Base-by-base conservation (phyloP, 768 basidiomycete species). In the Mycena rebaudengoi region DNA sequence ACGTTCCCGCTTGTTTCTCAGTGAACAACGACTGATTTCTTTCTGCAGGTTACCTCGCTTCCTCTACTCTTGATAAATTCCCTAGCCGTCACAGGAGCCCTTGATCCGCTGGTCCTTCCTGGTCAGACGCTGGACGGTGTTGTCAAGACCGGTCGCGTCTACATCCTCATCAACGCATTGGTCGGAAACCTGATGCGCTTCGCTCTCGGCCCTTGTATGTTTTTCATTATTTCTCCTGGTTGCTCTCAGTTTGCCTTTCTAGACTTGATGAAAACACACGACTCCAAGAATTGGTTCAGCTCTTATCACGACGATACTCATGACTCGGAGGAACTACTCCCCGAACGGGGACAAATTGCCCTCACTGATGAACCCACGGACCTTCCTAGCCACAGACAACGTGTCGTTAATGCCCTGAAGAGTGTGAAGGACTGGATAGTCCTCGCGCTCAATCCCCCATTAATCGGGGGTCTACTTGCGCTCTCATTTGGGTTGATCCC, bases 111-210 rank as follows among this genome's bases (percentile, higher is more conserved):
- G 14, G 49, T 68, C 16, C 64, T 62, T 1, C 46, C 39, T 7
- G 66, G 48, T 20, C 55, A 49, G 33, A 56, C 62, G 10, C 29
- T 64, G 25, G 58, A 64, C 4, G 41, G 41, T 21, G 37, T 57
- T 20, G 29, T 58, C 7, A 49, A 30, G 32, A 40, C 50, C 5
- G 66, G 66, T 5, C 39, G 62, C 29, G 62, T 68, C 21, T 64
- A 68, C 44, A 61, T 68, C 28, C 59, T 68, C 30, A 64, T 68
- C 37, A 68, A 68, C 35, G 66, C 66, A 7, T 37, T 68, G 53
- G 66, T 68, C 20, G 66, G 66, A 25, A 68, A 68, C 28, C 62
- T 68, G 4, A 37, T 55, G 29, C 53, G 66, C 11, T 68, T 68
- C 28, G 62, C 66, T 7, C 11, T 64, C 4, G 66, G 66, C 7